Percentiles rank a stretch among this genome's conserved stretches.
phyloP scores from a whole-genome alignment of 371 early-diverging fungal species.

The Catenaria anguillulae region DNA sequence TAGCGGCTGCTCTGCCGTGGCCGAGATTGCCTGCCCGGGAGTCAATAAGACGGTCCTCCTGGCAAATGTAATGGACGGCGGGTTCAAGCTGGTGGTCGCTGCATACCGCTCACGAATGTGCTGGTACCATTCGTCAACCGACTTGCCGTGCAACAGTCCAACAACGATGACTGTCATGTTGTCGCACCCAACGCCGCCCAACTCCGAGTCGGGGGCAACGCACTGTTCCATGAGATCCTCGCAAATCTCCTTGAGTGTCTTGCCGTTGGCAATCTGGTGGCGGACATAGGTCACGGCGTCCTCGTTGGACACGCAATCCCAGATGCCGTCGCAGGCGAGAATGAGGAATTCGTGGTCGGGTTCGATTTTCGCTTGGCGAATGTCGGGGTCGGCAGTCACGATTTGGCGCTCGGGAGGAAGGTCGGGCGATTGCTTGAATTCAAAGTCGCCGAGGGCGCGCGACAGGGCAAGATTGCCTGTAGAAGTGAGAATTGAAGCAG shows the following conservation, averaged over 20 bases:
- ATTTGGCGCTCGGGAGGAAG: constrained; percentile 71
- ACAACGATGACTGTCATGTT: constrained; percentile 95
- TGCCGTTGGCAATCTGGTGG: constrained; percentile 34
- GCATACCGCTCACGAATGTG: background rate
- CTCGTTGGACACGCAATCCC: background rate
- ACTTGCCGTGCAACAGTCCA: constrained; percentile 59
- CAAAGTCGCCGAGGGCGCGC: constrained; percentile 92
- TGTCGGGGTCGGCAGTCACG: constrained; percentile 82
- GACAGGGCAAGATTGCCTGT: constrained; percentile 79
- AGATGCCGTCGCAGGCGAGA: constrained; percentile 83
- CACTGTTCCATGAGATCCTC: constrained; percentile 83
- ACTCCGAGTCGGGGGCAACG: constrained; percentile 60
- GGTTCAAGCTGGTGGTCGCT: background rate
- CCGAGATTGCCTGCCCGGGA: no score
- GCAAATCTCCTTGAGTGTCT: constrained; percentile 48
- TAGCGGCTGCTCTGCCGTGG: no score
- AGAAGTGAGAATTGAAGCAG: no score
- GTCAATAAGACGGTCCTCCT: background rate
- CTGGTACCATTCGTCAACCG: constrained; percentile 47
- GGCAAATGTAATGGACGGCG: background rate
- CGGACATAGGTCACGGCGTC: constrained; percentile 58
- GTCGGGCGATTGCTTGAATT: constrained; percentile 72
- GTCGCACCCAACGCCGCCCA: constrained; percentile 89
- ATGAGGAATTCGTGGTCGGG: constrained; percentile 80
- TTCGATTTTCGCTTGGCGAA: constrained; percentile 31